Percentiles rank a stretch among this genome's conserved stretches.
Conservation (phyloP, 352 stramenopile genomes). For the Thalassiosira oceanica region DNA sequence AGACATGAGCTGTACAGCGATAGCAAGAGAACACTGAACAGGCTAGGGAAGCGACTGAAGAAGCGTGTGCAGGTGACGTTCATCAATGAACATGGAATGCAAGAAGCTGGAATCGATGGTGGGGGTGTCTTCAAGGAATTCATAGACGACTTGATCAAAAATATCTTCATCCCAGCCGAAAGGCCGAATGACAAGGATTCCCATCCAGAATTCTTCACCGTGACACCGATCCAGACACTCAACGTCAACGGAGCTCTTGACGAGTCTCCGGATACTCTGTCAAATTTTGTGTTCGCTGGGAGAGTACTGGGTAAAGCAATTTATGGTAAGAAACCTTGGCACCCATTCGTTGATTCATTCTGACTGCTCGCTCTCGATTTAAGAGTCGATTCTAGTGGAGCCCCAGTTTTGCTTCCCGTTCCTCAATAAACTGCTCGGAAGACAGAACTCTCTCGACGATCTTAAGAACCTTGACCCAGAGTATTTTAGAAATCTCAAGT, state of each 20-base stretch:
- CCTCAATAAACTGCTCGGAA: slow-evolving; percentile 91
- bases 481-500: slow-evolving; percentile 94
- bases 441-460: slow-evolving; percentile 86
- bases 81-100: slow-evolving; percentile 85
- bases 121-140: slow-evolving; percentile 98
- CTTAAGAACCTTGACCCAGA: slow-evolving; percentile 91
- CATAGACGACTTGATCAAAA: slow-evolving; percentile 90
- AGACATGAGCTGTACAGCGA: slow-evolving; percentile 84
- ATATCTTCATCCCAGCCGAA: slow-evolving; percentile 90
- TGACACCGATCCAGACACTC: slow-evolving; percentile 68
- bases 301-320: slow-evolving; percentile 94
- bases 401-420: slow-evolving; percentile 95
- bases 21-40: slow-evolving; percentile 85
- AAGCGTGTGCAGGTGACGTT: slow-evolving; percentile 91
- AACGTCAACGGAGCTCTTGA: slow-evolving; percentile 53
- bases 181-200: too few species aligned
- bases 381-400: slow-evolving; percentile 94
- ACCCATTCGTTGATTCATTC: too few species aligned
- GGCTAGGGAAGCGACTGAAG: slow-evolving; percentile 82
- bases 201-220: slow-evolving; percentile 63
- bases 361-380: too few species aligned
- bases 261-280: slow-evolving; percentile 8
- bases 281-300: slow-evolving; percentile 93
- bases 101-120: slow-evolving; percentile 97
- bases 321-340: slow-evolving; percentile 85